These are phyloP conservation scores for Ulmus americana DNA, from an alignment of 331 rosid genomes.

Conservation along the genomic window DNA sequence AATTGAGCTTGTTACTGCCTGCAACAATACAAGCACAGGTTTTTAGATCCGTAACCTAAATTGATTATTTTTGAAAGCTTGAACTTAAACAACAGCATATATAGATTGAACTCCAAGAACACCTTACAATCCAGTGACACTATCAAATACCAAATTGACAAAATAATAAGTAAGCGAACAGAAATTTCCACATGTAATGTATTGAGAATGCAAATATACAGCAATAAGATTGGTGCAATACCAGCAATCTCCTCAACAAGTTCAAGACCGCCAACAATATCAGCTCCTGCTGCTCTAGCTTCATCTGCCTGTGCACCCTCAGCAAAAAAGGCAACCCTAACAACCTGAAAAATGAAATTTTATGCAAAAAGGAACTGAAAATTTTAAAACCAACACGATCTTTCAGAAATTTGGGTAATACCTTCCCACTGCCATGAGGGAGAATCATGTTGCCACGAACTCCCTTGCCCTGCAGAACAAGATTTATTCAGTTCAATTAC, in stretches of 20 bases:
- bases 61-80: neutral
- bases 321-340: constrained; percentile 95
- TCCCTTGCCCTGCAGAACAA: constrained; percentile 70
- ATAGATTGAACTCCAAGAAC: neutral
- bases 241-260: constrained; percentile 90
- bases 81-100: neutral
- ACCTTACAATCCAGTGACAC: neutral
- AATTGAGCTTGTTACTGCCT: constrained; percentile 80
- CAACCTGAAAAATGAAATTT: constrained; percentile 51
- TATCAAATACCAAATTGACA: neutral
- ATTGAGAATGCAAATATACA: neutral
- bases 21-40: constrained; percentile 29
- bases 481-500: too few relatives aligned
- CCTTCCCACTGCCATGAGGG: constrained; percentile 95
- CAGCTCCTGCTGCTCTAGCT: constrained; percentile 98
- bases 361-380: constrained; percentile 26
- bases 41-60: neutral
- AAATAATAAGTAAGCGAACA: neutral
- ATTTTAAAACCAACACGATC: constrained; percentile 2
- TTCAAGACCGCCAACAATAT: constrained; percentile 91
- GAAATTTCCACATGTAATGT: neutral
- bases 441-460: constrained; percentile 88
- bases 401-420: constrained; percentile 23
- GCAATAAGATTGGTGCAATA: constrained; percentile 40
- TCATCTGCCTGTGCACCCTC: constrained; percentile 95